Evolutionary conservation across 2,329 filamentous ascomycete genomes (phyloP), one percentile per base, ranked within the genome.

Genomic region (Gnomoniopsis sp.): DNA sequence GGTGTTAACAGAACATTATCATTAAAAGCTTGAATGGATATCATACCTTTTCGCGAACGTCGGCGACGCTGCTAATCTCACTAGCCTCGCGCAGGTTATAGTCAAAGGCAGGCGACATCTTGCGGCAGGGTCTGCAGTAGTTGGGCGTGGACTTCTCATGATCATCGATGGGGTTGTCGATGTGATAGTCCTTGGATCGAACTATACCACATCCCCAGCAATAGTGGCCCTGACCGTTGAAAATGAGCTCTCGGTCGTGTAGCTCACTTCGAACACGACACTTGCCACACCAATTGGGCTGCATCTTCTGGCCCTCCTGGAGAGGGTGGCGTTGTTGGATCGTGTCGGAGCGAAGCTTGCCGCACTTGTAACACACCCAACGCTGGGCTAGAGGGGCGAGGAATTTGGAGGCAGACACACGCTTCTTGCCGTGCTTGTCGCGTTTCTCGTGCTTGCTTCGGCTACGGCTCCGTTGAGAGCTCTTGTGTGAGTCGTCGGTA

Each of bases 351-450:
- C 77, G 71, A 6, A 73, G 65, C 22, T 68, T 70, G 22, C 74
- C 73, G 57, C 77, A 79, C 26, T 71, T 66, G 44, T 70, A 75
- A 65, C 79, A 82, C 21, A 79, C 73, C 59, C 72, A 71, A 12
- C 57, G 57, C 43, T 62, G 53, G 23, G 51, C 54, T 2, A 62
- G 53, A 6, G 60, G 60, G 23, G 50, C 57, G 3, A 58, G 30
- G 33, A 38, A 58, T 17, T 43, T 44, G 10, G 51, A 54, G 8
- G 19, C 14, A 4, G 48, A 21, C 44, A 56, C 57, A 19, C 38
- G 53, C 26, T 58, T 58, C 52, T 60, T 60, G 17, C 58, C 54
- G 21, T 62, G 60, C 49, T 62, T 62, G 23, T 43, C 57, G 8
- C 23, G 49, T 46, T 57, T 56, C 33, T 62, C 57, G 38, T 62